Base-by-base conservation (phyloP, 306 rosid genomes). In the Corylus americana region DNA sequence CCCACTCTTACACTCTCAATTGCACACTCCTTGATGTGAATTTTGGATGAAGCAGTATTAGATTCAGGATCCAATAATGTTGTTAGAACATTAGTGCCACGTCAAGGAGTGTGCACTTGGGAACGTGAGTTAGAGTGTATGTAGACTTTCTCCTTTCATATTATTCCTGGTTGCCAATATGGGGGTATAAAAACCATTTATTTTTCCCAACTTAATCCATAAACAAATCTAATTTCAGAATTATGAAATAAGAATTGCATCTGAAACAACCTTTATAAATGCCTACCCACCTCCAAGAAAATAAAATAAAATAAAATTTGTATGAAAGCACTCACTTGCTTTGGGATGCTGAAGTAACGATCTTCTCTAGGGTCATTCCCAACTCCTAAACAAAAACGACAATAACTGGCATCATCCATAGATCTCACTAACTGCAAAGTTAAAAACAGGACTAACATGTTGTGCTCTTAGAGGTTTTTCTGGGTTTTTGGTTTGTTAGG, bases 311-410 rank as follows among this genome's bases (percentile, higher is more conserved):
- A 20, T 16, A 50, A 71, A 18, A 25, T 22, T 59, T 59, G 16
- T 17, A 66, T 47, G 55, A 45, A 74, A 68, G 58, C 42, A 78
- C 98, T 88, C 81, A 91, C 98, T 82, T 94, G 98, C 77, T 94
- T 94, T 17, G 97, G 92, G 78, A 91, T 92, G 86, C 97, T 92
- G 90, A 94, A 94, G 89, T 94, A 92, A 10, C 98, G 97, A 81
- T 90, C 98, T 90, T 94, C 98, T 79, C 98, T 80, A 11, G 98
- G 98, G 82, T 94, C 98, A 80, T 92, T 94, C 75, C 98, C 98
- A 75, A 94, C 97, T 82, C 97, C 97, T 94, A 78, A 78, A 83
- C 68, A 77, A 22, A 55, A 79, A 68, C 12, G 75, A 63, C 44
- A 61, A 14, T 67, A 54, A 71, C n/a, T 39, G 22, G 81, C 59